Base-by-base conservation (phyloP, 2,329 filamentous ascomycete genomes). In the Beauveria brongniartii region DNA sequence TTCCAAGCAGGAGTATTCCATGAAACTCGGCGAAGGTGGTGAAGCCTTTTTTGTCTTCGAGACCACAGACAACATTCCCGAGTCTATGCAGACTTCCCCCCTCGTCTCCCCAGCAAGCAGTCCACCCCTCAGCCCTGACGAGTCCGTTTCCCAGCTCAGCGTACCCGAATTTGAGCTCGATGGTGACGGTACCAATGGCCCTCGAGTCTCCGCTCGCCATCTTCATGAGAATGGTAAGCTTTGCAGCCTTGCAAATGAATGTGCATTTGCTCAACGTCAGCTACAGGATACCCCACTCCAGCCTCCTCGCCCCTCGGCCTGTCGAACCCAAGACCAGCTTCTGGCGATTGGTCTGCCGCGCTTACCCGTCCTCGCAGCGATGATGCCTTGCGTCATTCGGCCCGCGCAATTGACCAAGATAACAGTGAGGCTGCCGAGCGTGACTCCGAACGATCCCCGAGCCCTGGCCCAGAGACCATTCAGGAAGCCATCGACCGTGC, bases 1-100 rank as follows among this genome's bases (percentile, higher is more conserved):
- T 69, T 78, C 83, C 63, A 95, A 94, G 75, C 92, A 96, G 73
- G 82, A 94, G 67, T 97, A 96, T 78, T 87, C 94, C 52, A 99
- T 99, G 94, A 99, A 99, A 77, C 82, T 99, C 22, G 94, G 94
- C 50, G 94, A 99, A 72, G 94, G 91, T 57, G 94, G 94, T 65
- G 94, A 99, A 78, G 94, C 94, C 28, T 99, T 99, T 77, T 99
- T 99, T 74, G 92, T 99, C 65, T 97, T 99, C 70, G 92, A 97
- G 77, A 99, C 94, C 9, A 89, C 88, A 58, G 91, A 93, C 67
- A 88, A 86, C 69, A 94, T 99, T 62, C 94, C 94, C n/a, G 89
- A 90, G 72, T 91, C 89, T 61, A 78, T 97, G 70, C 94, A 97
- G 76, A 99, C 94, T 1, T 97, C 93, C 53, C 94, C 94, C 40